Percentiles rank a stretch among this genome's conserved stretches.
phyloP scores from a whole-genome alignment of 2,329 filamentous ascomycete species.

The Rhynchosporium secalis region DNA sequence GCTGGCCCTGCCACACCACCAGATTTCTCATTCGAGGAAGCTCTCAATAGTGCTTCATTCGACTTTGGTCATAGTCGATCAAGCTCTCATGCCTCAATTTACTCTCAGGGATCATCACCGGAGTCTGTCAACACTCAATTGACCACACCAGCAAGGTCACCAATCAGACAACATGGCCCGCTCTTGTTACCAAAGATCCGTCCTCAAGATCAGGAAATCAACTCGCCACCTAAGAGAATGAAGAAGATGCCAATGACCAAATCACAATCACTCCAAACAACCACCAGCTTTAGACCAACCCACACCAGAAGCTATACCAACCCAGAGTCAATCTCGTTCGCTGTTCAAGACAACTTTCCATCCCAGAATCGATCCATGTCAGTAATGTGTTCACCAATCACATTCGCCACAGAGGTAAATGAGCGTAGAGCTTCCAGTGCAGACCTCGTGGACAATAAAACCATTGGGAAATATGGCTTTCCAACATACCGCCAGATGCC shows the following conservation, averaged over 20 bases:
- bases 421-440: constrained; percentile 65
- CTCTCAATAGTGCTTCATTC: constrained; percentile 56
- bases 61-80: constrained; percentile 44
- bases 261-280: constrained; percentile 30
- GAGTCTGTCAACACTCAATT: constrained; percentile 68
- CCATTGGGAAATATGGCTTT: constrained; percentile 72
- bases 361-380: constrained; percentile 37
- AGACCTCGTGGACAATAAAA: constrained; percentile 65
- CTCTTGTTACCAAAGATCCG: constrained; percentile 83
- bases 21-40: constrained; percentile 56
- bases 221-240: constrained; percentile 60
- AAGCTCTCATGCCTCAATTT: constrained; percentile 49
- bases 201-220: constrained; percentile 76
- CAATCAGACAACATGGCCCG: constrained; percentile 76
- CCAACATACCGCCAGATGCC: constrained; percentile 82
- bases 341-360: constrained; percentile 32
- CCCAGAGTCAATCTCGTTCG: constrained; percentile 53
- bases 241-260: constrained; percentile 45
- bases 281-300: constrained; percentile 45
- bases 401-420: constrained; percentile 40
- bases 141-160: constrained; percentile 70
- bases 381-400: constrained; percentile 38
- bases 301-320: constrained; percentile 62
- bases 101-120: constrained; percentile 67
- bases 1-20: constrained; percentile 48